phyloP scores from a whole-genome alignment of 345 rosid genomes.

The Alliaria petiolata region DNA sequence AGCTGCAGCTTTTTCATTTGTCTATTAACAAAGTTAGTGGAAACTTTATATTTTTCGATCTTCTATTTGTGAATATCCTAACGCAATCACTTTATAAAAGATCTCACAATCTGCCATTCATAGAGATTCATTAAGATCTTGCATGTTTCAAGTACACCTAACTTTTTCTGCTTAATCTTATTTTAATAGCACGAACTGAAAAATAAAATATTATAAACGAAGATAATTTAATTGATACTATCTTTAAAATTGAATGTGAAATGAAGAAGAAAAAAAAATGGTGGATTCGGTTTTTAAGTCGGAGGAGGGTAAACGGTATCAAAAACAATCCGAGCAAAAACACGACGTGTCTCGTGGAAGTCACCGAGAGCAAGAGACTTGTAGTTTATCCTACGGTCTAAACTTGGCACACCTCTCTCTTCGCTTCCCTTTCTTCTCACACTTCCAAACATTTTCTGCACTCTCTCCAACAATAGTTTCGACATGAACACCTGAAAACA shows the following conservation, averaged over 20 bases:
- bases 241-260: not conserved
- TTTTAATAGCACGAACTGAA: not conserved
- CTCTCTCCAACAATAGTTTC: constrained; percentile 31
- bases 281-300: not conserved
- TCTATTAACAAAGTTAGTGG: constrained; percentile 19
- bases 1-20: constrained; percentile 3
- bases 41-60: not conserved
- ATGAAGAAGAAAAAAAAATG: not conserved
- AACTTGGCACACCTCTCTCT: constrained; percentile 34
- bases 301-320: constrained; percentile 35
- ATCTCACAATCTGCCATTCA: constrained; percentile 15
- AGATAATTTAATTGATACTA: not conserved
- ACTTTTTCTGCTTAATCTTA: not conserved
- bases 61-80: not conserved
- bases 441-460: constrained; percentile 44
- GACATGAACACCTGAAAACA: constrained; percentile 51
- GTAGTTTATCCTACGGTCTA: constrained; percentile 43
- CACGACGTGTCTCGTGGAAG: constrained; percentile 33
- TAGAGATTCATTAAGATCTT: constrained; percentile 16
- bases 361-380: constrained; percentile 40
- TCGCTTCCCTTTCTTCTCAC: constrained; percentile 35
- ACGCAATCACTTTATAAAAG: constrained; percentile 14
- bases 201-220: not conserved
- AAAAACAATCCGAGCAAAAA: constrained; percentile 28
- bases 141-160: constrained; percentile 4